phyloP scores from a whole-genome alignment of 2,329 filamentous ascomycete genomes.

The Pleomassaria siparia region DNA sequence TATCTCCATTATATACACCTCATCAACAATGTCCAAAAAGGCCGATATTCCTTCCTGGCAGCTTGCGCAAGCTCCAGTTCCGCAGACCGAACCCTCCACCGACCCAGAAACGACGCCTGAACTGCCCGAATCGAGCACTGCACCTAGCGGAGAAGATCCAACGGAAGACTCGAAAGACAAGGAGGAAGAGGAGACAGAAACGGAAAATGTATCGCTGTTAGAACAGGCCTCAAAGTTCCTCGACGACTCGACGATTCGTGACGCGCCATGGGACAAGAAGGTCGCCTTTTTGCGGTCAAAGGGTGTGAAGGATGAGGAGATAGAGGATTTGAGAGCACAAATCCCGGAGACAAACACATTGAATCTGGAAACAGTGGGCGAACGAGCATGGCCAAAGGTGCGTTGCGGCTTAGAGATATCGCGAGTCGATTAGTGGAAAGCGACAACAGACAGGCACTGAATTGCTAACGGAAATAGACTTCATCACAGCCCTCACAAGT shows the following conservation, averaged over 20 bases:
- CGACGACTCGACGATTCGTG: constrained; percentile 69
- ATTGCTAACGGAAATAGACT: constrained; percentile 19
- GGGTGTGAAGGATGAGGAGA: constrained; percentile 67
- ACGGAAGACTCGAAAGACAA: constrained; percentile 1
- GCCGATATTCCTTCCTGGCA: constrained; percentile 26
- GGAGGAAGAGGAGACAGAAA: constrained; percentile 19
- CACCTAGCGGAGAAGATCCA: neutral
- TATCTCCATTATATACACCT: neutral
- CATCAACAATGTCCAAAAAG: constrained; percentile 9
- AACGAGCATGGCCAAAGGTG: constrained; percentile 33
- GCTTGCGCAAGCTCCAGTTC: constrained; percentile 12
- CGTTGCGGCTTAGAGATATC: constrained; percentile 8
- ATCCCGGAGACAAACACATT: constrained; percentile 11
- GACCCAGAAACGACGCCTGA: constrained; percentile 2
- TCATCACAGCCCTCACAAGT: constrained; percentile 16
- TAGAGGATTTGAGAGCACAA: constrained; percentile 63
- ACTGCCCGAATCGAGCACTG: constrained; percentile 1
- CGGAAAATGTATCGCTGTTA: constrained; percentile 39
- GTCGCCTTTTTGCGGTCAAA: constrained; percentile 75
- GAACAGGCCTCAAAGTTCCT: constrained; percentile 77
- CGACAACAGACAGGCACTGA: no score
- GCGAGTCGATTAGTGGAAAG: no score
- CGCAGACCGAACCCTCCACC: neutral
- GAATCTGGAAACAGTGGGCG: constrained; percentile 24
- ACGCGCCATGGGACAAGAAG: constrained; percentile 72